Evolutionary conservation across 306 rosid genomes (phyloP).

Genomic region (Medicago truncatula): MtrunA17r5.0-ANR NC_053048.1:37172501-37173000

Average conservation of each 20-base stretch:
- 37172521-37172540: slow-evolving; percentile 69
- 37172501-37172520: slow-evolving; percentile 68
- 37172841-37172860: slow-evolving; percentile 51
- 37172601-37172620: slow-evolving; percentile 73
- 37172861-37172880: slow-evolving; percentile 65
- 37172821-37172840: slow-evolving; percentile 62
- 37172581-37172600: slow-evolving; percentile 60
- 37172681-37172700: slow-evolving; percentile 63
- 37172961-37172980: slow-evolving; percentile 77
- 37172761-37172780: slow-evolving; percentile 62
- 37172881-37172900: slow-evolving; percentile 84
- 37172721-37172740: slow-evolving; percentile 54
- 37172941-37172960: slow-evolving; percentile 94
- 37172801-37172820: slow-evolving; percentile 56
- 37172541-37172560: slow-evolving; percentile 54
- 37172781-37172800: slow-evolving; percentile 55
- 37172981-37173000: slow-evolving; percentile 93
- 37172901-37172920: slow-evolving; percentile 87
- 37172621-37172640: slow-evolving; percentile 63
- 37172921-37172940: slow-evolving; percentile 89
- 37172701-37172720: slow-evolving; percentile 72
- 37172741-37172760: slow-evolving; percentile 49
- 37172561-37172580: slow-evolving; percentile 60
- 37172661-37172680: slow-evolving; percentile 60
- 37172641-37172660: slow-evolving; percentile 51